Percentiles rank a stretch among this genome's conserved stretches.
Conservation (phyloP, 1,284 basidiomycete species). For the Leccinum solheimii region DNA sequence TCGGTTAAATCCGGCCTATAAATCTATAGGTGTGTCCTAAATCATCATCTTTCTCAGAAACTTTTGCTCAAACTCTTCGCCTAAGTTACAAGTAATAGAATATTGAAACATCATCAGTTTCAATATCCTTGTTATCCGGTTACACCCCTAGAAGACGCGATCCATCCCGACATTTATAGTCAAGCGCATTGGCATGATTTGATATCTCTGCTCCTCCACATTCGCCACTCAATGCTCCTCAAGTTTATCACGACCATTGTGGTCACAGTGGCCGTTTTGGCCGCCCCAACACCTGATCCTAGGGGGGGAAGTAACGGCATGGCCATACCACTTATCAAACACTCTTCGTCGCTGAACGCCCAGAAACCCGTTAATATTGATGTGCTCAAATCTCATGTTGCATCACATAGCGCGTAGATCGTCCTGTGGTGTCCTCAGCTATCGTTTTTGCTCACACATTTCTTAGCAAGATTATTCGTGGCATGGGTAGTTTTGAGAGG, state of each 20-base stretch:
- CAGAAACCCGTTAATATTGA: not conserved
- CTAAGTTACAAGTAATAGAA: too few species aligned
- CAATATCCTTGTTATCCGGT: not conserved
- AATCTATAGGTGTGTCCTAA: not conserved
- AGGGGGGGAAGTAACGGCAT: not conserved
- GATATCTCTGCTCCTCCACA: not conserved
- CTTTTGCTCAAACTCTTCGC: too few species aligned
- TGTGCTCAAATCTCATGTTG: not conserved
- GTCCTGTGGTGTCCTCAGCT: not conserved
- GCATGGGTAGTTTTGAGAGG: not conserved
- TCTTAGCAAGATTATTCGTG: not conserved
- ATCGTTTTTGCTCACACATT: not conserved
- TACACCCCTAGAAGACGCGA: not conserved
- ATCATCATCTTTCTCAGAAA: not conserved
- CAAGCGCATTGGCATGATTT: not conserved
- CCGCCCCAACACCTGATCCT: not conserved
- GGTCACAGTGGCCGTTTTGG: not conserved
- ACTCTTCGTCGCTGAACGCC: not conserved
- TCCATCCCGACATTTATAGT: not conserved
- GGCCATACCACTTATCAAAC: not conserved
- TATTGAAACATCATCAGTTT: not conserved
- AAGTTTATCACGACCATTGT: not conserved
- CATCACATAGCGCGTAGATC: not conserved
- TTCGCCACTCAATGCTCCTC: not conserved
- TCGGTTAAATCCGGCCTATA: not conserved